These are phyloP conservation scores for Colletotrichum spinosum DNA, from an alignment of 2,329 filamentous ascomycete genomes.

Conservation along the genomic window DNA sequence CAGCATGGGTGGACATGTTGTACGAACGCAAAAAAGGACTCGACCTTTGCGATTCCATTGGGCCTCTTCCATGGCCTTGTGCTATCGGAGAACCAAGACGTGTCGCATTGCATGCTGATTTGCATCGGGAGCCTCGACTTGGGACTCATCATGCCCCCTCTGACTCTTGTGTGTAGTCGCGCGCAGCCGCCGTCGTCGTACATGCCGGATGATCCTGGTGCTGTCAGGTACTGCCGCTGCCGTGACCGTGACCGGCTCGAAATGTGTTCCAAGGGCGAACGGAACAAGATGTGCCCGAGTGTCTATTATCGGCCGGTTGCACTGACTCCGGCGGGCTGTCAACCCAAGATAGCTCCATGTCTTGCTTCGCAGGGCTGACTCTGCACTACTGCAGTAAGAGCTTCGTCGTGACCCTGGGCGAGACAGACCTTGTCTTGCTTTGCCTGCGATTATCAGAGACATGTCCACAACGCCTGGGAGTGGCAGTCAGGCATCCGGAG, in stretches of 20 bases:
- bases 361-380: constrained; percentile 34
- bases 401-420: background rate
- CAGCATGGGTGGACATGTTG: constrained; percentile 26
- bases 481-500: too few species aligned
- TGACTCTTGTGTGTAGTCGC: too few species aligned
- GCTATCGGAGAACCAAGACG: constrained; percentile 22
- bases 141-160: background rate
- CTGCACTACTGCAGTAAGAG: constrained; percentile 23
- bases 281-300: constrained; percentile 27
- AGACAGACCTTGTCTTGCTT: constrained; percentile 20
- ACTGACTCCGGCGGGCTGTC: constrained; percentile 22
- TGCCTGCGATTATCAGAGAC: constrained; percentile 23
- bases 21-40: constrained; percentile 22
- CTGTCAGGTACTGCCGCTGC: constrained; percentile 31
- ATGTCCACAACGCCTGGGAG: too few species aligned
- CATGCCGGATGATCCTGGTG: constrained; percentile 5
- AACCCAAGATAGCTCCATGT: constrained; percentile 35
- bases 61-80: background rate
- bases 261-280: constrained; percentile 16
- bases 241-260: constrained; percentile 10
- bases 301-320: constrained; percentile 36
- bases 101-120: constrained; percentile 21
- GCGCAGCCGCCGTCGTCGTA: constrained; percentile 27
- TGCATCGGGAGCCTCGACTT: constrained; percentile 21
- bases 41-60: constrained; percentile 13